Base-by-base conservation (phyloP, 1,139 yeast genomes). In the Candida sp. region DNA sequence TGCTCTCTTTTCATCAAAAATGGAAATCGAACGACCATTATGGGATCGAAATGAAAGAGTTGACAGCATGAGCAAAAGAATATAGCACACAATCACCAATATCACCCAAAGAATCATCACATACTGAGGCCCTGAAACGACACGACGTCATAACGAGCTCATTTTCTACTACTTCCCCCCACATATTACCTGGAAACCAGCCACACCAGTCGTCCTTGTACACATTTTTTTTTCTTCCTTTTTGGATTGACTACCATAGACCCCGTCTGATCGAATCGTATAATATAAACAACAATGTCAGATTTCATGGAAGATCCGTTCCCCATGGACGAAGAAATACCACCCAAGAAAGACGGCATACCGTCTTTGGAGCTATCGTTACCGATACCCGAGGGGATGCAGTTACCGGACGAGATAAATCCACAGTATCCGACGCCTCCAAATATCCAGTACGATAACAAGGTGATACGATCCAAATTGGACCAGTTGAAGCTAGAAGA, bases 301-400 rank as follows among this genome's bases (percentile, higher is more conserved):
- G 75, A 69, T 33, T 66, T 65, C 52, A 59, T 68, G 23, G 80
- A 76, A 38, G 77, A 70, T 51, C 81, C 81, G 56, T 77, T 77
- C 53, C 78, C 72, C 49, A 77, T 77, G 81, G 81, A 77, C 57
- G 81, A 77, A 53, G 81, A 77, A 47, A 58, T 73, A 44, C 32
- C 31, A 1, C 34, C 25, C 5, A 26, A 22, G 34, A 49, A 31
- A 32, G 32, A 22, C 35, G 30, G 28, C 42, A 47, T 39, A 44
- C 50, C 44, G 44, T 38, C 41, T 12, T 9, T 26, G 28, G 41
- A 38, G 31, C 17, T 25, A 37, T 40, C 49, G 3, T 42, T 49
- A 33, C 46, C 49, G 5, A 23, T 44, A 11, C 39, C 49, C 5
- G 46, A 32, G 8, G 35, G 31, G 22, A n/a, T 28, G 7, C 27